Evolutionary conservation across 139 green algal genomes (phyloP).

Genomic region (Klebsormidium nitens): DNA sequence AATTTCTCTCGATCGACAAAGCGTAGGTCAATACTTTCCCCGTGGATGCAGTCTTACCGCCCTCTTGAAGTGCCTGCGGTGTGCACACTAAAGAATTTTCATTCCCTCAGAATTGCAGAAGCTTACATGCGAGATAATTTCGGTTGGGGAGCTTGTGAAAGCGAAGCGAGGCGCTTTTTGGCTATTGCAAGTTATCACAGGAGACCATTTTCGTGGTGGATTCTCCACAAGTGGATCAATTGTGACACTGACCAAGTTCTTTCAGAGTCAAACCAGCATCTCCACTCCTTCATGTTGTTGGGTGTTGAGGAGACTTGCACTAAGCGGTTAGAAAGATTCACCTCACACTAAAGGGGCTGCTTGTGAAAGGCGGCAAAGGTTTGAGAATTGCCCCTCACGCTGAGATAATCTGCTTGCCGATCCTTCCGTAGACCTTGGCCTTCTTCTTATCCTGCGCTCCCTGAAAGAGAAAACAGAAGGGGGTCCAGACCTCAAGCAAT

Average conservation of each 20-base stretch:
- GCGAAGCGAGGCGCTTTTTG: too few species aligned
- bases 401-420: slow-evolving; percentile 84
- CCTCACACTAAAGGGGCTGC: not conserved
- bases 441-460: slow-evolving; percentile 56
- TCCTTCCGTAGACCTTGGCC: slow-evolving; percentile 77
- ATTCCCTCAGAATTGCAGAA: too few species aligned
- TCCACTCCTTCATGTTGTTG: not conserved
- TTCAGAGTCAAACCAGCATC: not conserved
- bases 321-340: not conserved
- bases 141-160: too few species aligned
- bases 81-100: too few species aligned
- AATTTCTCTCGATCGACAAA: not conserved
- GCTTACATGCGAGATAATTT: too few species aligned
- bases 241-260: not conserved
- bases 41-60: not conserved
- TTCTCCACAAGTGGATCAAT: not conserved
- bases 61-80: not conserved
- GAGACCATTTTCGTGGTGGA: too few species aligned
- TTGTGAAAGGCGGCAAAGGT: not conserved
- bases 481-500: too few species aligned
- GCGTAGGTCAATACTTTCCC: not conserved
- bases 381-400: slow-evolving; percentile 9
- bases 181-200: too few species aligned
- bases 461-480: too few species aligned
- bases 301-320: not conserved